These are phyloP conservation scores for Mitragyna speciosa DNA, from an alignment of 257 asterid genomes.

Conservation along the genomic window DNA sequence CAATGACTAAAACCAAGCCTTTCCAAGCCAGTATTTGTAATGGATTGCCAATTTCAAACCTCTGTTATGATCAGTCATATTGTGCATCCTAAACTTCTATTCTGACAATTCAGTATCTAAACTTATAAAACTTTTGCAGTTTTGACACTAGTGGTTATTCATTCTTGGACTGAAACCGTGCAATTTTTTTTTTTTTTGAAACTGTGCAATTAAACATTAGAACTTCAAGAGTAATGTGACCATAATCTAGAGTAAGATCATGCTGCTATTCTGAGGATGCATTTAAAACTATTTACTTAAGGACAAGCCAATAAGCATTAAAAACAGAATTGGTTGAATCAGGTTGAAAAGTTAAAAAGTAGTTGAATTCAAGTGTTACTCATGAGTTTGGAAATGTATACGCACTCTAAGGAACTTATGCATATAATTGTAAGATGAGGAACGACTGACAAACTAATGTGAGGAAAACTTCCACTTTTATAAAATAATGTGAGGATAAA, in stretches of 20 bases:
- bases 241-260: background rate
- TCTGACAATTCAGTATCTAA: too few species aligned
- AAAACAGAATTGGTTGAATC: background rate
- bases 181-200: too few species aligned
- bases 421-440: background rate
- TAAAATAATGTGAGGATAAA: background rate
- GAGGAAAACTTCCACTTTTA: background rate
- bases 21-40: too few species aligned
- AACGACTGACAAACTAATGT: background rate
- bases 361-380: background rate
- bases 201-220: too few species aligned
- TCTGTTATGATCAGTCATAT: too few species aligned
- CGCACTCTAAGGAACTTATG: background rate
- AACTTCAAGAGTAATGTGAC: too few species aligned
- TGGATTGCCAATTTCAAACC: too few species aligned
- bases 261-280: background rate
- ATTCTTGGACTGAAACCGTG: too few species aligned
- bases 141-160: too few species aligned
- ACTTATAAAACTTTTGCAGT: too few species aligned
- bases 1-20: too few species aligned
- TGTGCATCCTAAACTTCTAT: too few species aligned
- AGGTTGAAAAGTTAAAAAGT: background rate
- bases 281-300: background rate
- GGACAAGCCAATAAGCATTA: background rate
- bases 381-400: background rate